These are phyloP conservation scores for Trichoderma orchidacearum DNA, from an alignment of 495 filamentous ascomycete species.

Conservation along the genomic window DNA sequence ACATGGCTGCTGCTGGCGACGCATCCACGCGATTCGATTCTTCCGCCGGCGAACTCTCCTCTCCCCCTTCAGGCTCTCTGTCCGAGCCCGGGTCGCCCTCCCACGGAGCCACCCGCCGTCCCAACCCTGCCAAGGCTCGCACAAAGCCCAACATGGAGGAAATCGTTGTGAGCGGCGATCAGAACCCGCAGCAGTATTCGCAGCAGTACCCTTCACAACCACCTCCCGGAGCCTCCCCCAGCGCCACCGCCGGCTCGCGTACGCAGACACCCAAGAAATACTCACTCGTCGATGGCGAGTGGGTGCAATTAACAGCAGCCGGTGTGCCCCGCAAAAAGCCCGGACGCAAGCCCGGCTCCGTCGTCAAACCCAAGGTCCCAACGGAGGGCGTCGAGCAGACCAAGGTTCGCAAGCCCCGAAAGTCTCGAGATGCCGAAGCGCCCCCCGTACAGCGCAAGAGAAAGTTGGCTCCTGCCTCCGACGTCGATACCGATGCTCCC, in stretches of 20 bases:
- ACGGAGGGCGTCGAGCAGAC: conserved; percentile 30
- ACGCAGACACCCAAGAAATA: neutral
- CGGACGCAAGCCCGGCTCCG: conserved; percentile 36
- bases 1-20: neutral
- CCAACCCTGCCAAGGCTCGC: conserved; percentile 13
- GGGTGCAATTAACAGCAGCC: conserved; percentile 26
- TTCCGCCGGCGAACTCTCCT: conserved; percentile 19
- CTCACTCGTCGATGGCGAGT: conserved; percentile 4
- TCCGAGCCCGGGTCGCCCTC: conserved; percentile 21
- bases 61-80: conserved; percentile 17
- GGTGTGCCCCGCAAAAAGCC: conserved; percentile 34
- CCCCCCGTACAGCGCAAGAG: conserved; percentile 37
- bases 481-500: conserved; percentile 8
- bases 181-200: conserved; percentile 7
- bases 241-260: neutral
- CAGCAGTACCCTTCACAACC: conserved; percentile 6
- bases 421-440: conserved; percentile 42
- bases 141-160: conserved; percentile 23
- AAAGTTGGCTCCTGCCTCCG: conserved; percentile 26
- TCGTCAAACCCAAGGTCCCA: conserved; percentile 27
- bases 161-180: conserved; percentile 19
- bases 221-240: conserved; percentile 1
- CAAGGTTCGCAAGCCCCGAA: conserved; percentile 39
- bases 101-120: conserved; percentile 1
- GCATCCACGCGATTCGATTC: conserved; percentile 12